Percentiles rank a stretch among this genome's conserved stretches.
These are phyloP conservation scores for Aspergillus novoparasiticus DNA, from an alignment of 2,329 filamentous ascomycete genomes.

Conservation along the genomic window DNA sequence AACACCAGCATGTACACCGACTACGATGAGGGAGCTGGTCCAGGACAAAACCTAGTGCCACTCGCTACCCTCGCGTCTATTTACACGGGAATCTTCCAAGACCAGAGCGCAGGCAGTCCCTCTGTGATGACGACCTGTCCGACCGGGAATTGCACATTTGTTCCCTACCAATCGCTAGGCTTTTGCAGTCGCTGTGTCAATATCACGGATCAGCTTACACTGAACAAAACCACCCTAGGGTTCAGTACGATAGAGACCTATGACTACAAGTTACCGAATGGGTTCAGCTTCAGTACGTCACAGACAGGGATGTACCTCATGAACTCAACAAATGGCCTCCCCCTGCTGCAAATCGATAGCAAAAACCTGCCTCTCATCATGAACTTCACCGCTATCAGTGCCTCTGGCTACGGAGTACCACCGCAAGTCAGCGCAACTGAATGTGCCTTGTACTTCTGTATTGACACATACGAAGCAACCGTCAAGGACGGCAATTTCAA, in stretches of 20 bases:
- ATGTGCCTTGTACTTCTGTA: slow-evolving; percentile 28
- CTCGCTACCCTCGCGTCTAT: slow-evolving; percentile 31
- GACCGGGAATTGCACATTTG: slow-evolving; percentile 37
- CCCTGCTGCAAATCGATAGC: slow-evolving; percentile 20
- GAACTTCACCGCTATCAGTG: slow-evolving; percentile 27
- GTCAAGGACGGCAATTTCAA: slow-evolving; percentile 21
- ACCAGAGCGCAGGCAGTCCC: slow-evolving; percentile 19
- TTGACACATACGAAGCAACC: slow-evolving; percentile 23
- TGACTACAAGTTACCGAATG: slow-evolving; percentile 24
- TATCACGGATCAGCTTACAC: slow-evolving; percentile 19
- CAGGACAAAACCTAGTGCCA: slow-evolving; percentile 26
- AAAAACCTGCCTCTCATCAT: slow-evolving; percentile 16
- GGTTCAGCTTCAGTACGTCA: slow-evolving; percentile 20
- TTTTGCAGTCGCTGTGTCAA: slow-evolving; percentile 30
- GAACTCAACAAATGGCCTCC: slow-evolving; percentile 19
- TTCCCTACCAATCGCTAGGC: slow-evolving; percentile 33
- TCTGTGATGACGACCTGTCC: slow-evolving; percentile 28
- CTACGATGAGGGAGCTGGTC: slow-evolving; percentile 22
- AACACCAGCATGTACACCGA: slow-evolving; percentile 24
- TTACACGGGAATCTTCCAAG: slow-evolving; percentile 33
- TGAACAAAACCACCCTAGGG: neutral
- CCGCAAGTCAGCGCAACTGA: slow-evolving; percentile 24
- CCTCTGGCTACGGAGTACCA: slow-evolving; percentile 19
- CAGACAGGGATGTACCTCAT: slow-evolving; percentile 20
- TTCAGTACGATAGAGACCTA: slow-evolving; percentile 11